Base-by-base conservation (phyloP, 2,329 filamentous ascomycete species). In the Fusarium sp. region DNA sequence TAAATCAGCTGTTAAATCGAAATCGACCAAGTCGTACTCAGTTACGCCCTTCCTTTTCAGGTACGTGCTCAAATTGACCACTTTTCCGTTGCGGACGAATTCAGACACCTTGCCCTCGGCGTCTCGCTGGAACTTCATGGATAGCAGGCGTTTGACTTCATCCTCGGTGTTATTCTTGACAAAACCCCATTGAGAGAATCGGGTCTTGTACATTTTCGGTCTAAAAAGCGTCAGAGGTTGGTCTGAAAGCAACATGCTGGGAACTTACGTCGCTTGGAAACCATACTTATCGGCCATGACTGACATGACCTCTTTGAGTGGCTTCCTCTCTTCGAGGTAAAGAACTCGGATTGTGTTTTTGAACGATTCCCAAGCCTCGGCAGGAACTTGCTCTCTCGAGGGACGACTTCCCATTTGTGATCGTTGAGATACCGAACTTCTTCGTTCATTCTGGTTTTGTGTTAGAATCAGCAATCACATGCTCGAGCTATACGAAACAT, bases 191-290 rank as follows among this genome's bases (percentile, higher is more conserved):
- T 86, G 84, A 16, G 85, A 85, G 71, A 86, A 86, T 25, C 85
- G 79, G n/a, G 84, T 86, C 73, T 87, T 87, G 75, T 87, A 87
- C 85, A 87, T 87, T 68, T 86, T 85, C 20, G 85, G 83, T 20
- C 85, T 86, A 51, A 6, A 8, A 24, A 30, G 12, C 30, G 45
- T 66, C 51, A 78, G 74, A 56, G 49, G 64, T 46, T 45, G 27
- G 22, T 16, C 49, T 15, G 18, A 6, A 7, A 7, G 4, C 6
- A 9, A 6, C 7, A 6, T 22, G 30, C 8, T 38, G 6, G 7
- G 29, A 49, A 77, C 83, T 77, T 77, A 86, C 83, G 84, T 86
- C 58, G 84, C 84, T 70, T 83, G 81, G 68, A 86, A 86, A 20
- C 80, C 80, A 57, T 83, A 81, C 66, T 82, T 80, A 9, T 85